Conservation (phyloP, 2,329 filamentous ascomycete genomes). For the Rhexocercosporidium sp. region DNA sequence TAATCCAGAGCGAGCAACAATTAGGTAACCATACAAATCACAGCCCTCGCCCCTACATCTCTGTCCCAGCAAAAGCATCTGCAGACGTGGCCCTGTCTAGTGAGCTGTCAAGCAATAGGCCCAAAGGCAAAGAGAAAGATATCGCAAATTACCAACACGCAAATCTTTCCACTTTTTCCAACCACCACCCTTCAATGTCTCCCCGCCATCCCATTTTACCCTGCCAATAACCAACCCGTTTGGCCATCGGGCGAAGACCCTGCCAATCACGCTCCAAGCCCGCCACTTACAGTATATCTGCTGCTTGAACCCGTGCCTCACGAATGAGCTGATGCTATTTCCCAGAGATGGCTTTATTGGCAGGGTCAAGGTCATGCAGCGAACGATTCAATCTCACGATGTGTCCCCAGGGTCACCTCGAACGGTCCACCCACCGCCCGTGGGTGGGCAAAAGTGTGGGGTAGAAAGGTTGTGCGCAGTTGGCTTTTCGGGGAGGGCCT, state of each 20-base stretch:
- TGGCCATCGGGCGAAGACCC: slow-evolving; percentile 1
- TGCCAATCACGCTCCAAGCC: slow-evolving; percentile 21
- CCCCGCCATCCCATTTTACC: slow-evolving; percentile 5
- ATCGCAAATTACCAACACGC: background rate
- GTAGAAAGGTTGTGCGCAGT: slow-evolving; percentile 14
- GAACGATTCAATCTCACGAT: background rate
- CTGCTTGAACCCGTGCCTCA: slow-evolving; percentile 18
- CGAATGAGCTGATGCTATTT: slow-evolving; percentile 17
- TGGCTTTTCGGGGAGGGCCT: slow-evolving; percentile 9
- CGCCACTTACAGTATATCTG: slow-evolving; percentile 6
- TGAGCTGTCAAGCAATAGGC: slow-evolving; percentile 1
- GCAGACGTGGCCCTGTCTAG: slow-evolving; percentile 20
- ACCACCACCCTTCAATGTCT: background rate
- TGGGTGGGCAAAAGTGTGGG: slow-evolving; percentile 19
- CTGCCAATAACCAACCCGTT: background rate
- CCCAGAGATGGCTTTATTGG: slow-evolving; percentile 10
- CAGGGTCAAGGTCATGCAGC: slow-evolving; percentile 14
- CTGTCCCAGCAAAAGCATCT: slow-evolving; percentile 13
- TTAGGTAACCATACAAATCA: slow-evolving; percentile 2
- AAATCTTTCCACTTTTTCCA: slow-evolving; percentile 7
- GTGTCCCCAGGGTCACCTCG: slow-evolving; percentile 11
- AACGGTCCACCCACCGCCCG: slow-evolving; percentile 1
- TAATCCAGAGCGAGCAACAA: background rate
- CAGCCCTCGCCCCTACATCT: background rate
- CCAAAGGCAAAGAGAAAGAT: background rate